Conservation (phyloP, 176 grass and related monocot species). For the Oryza officinalis region DNA sequence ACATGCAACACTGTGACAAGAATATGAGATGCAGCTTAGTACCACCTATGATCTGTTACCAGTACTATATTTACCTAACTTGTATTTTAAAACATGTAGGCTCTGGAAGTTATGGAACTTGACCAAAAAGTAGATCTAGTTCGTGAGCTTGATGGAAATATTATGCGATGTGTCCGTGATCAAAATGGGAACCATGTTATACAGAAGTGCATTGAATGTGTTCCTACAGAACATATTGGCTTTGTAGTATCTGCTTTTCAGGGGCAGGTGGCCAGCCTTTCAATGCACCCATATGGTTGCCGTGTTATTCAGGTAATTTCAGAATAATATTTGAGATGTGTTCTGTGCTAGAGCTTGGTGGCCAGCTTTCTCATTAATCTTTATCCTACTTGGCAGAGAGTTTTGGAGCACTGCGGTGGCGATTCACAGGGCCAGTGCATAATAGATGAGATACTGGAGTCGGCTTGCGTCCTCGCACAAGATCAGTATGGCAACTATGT, state of each 20-base stretch:
- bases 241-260: constrained; percentile 85
- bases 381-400: constrained; percentile 57
- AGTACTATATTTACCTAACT: constrained; percentile 38
- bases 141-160: constrained; percentile 84
- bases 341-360: constrained; percentile 17
- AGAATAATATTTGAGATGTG: not conserved
- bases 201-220: constrained; percentile 98
- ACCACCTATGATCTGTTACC: constrained; percentile 4
- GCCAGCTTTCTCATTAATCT: constrained; percentile 15
- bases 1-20: not conserved
- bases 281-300: constrained; percentile 97
- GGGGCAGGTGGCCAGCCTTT: constrained; percentile 84
- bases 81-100: constrained; percentile 49
- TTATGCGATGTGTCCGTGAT: constrained; percentile 95
- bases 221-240: constrained; percentile 78
- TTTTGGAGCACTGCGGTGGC: constrained; percentile 85
- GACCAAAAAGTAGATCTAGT: constrained; percentile 85
- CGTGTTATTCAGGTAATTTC: constrained; percentile 90
- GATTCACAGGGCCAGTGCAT: constrained; percentile 85
- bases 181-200: constrained; percentile 99
- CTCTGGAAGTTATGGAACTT: constrained; percentile 93
- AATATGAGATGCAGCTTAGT: not conserved
- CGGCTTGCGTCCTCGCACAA: constrained; percentile 80
- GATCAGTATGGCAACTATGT: constrained; percentile 99
- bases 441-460: constrained; percentile 96